Evolutionary conservation across 2,329 filamentous ascomycete genomes (phyloP), one percentile per base, ranked within the genome.

Genomic region (Trichoderma lentiforme): DNA sequence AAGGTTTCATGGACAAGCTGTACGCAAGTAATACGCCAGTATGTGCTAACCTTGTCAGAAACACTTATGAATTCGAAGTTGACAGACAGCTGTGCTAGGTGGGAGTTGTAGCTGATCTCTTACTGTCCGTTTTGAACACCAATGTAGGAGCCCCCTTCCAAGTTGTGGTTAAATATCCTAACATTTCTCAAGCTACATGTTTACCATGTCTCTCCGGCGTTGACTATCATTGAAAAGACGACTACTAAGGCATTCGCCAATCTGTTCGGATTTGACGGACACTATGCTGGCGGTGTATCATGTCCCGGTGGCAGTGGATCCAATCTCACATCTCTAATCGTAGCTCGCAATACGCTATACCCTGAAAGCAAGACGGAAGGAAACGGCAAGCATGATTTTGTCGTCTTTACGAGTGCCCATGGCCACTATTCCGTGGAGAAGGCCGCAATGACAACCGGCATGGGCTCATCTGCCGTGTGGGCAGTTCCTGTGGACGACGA

Each of bases 371-470:
- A 97, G 81, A 84, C 83, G 0, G 80, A 87, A 1, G 96, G 96
- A 18, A 94, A 94, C 78, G 87, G 85, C 1, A 78, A 79, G 4
- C 82, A 85, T 73, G 85, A 87, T 24, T 95, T 98, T 77, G 91
- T 94, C 24, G 83, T 98, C 70, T 98, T 98, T 83, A 98, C 95
- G 3, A 93, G 91, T 75, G 90, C 87, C 1, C 94, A 98, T 80
- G 95, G 95, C 0, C 96, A 98, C 85, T 99, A 98, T 84, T 95
- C 91, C 6, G 89, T 98, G 30, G 94, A 97, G 78, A 98, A 98
- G 83, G 95, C 94, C 3, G 95, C 95, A n/a, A 92, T 95, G 79
- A 92, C 95, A 78, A 92, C 92, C 76, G 96, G 96, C 0, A 88
- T 99, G 47, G 96, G 96, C 11, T 90, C 89, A 32, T 84, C 86